Base-by-base conservation (phyloP, 106 monocot genomes). In the Platanthera zijinensis region DNA sequence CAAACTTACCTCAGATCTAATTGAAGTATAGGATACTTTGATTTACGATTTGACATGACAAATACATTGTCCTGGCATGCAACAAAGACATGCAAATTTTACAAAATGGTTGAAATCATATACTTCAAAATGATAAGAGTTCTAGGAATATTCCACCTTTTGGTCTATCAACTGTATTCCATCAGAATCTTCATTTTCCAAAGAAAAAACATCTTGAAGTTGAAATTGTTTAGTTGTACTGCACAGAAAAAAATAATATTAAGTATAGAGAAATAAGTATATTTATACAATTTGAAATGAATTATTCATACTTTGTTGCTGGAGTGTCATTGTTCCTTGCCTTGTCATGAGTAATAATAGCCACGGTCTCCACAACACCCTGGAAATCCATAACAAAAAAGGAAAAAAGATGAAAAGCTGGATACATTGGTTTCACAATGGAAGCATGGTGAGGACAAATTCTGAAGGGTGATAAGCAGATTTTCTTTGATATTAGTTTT, bases 21-120 rank as follows among this genome's bases (percentile, higher is more conserved):
- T 90, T 94, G 97, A 78, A 97, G 97, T 52, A 94, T 84, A 66
- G 97, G 97, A 86, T 86, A 97, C 76, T 97, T 97, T 8, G 94
- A 86, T 85, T 97, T 97, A 50, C 85, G 97, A 79, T 97, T 94
- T 45, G 97, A 93, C 89, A 97, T 97, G 48, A 97, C 94, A 84
- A 92, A 97, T 45, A 92, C 87, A 79, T 97, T 97, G 71, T 97
- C 91, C 97, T 97, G 81, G 5, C 52, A 81, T 15, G 51, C 53
- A 64, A 25, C 50, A 74, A 21, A 19, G 0, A 80, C n/a, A 73
- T 30, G 64, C 7, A 72, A 52, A 82, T 70, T 62, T 61, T 13
- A 51, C 21, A 70, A 69, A 54, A 80, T 69, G 47, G 45, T 10
- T 12, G 69, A 79, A 54, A 69, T 54, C 51, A 21, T 10, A 22